phyloP scores from a whole-genome alignment of 1,284 basidiomycete genomes.

The Ustilago cynodontis region DNA sequence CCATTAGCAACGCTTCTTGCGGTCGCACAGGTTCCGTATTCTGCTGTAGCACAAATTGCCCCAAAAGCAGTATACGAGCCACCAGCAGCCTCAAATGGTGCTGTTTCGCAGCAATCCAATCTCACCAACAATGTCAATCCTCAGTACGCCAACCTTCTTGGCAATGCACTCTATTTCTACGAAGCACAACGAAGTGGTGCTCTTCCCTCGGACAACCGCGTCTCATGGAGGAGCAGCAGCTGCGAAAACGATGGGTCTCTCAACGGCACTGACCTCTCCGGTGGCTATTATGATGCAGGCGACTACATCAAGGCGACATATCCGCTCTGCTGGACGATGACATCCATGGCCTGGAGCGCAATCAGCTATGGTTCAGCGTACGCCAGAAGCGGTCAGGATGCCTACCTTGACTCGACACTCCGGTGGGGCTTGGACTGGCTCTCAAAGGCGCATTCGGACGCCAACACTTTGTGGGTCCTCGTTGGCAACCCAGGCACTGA shows the following conservation, averaged over 20 bases:
- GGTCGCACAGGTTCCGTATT: constrained; percentile 9
- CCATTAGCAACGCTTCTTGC: constrained; percentile 8
- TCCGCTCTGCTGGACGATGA: constrained; percentile 79
- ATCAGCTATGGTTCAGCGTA: constrained; percentile 86
- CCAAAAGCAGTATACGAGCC: constrained; percentile 31
- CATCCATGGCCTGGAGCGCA: constrained; percentile 87
- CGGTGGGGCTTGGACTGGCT: constrained; percentile 93
- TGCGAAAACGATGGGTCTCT: constrained; percentile 81
- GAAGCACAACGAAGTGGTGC: constrained; percentile 87
- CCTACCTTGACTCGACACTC: constrained; percentile 80
- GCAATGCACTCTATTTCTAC: constrained; percentile 86
- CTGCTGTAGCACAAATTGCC: constrained; percentile 33
- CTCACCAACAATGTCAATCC: constrained; percentile 44
- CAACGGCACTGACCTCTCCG: constrained; percentile 80
- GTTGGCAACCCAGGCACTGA: constrained; percentile 79
- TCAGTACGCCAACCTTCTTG: constrained; percentile 84
- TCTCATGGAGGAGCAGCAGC: constrained; percentile 87
- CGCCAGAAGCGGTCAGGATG: constrained; percentile 83
- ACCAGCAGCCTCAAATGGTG: constrained; percentile 28
- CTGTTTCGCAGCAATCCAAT: constrained; percentile 33
- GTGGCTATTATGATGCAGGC: constrained; percentile 90
- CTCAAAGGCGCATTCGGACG: constrained; percentile 85
- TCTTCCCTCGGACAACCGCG: constrained; percentile 79
- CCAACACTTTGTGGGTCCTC: constrained; percentile 82
- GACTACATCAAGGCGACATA: constrained; percentile 79